These are phyloP conservation scores for Trichoderma sp. DNA, from an alignment of 2,329 filamentous ascomycete species.

Conservation along the genomic window DNA sequence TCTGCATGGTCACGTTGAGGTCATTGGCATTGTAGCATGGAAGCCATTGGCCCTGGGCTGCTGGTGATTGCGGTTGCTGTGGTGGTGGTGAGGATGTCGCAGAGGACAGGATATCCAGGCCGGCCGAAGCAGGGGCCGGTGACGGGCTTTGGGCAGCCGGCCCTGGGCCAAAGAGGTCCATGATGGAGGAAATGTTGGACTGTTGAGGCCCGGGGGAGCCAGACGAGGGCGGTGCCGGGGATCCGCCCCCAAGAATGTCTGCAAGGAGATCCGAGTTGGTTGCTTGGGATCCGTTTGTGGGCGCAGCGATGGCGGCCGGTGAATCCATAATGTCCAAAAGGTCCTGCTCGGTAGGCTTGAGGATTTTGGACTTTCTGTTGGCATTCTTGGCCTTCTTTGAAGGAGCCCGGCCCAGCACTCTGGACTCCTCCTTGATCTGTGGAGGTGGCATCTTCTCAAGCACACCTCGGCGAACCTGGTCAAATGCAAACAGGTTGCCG, in stretches of 20 bases:
- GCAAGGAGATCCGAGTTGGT: constrained; percentile 85
- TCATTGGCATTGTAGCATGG: constrained; percentile 85
- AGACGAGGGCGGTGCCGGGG: constrained; percentile 35
- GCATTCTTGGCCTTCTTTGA: constrained; percentile 63
- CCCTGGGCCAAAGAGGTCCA: constrained; percentile 74
- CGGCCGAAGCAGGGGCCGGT: constrained; percentile 37
- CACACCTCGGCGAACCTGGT: constrained; percentile 83
- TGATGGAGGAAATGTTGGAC: constrained; percentile 68
- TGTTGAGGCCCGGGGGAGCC: constrained; percentile 47
- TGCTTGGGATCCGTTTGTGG: constrained; percentile 49
- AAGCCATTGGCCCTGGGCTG: constrained; percentile 52
- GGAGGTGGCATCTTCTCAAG: constrained; percentile 97
- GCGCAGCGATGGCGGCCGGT: constrained; percentile 55
- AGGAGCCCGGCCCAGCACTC: constrained; percentile 79
- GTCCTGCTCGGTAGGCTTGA: constrained; percentile 87
- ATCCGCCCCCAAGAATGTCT: constrained; percentile 78
- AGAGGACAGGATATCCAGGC: constrained; percentile 48
- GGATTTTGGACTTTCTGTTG: constrained; percentile 71
- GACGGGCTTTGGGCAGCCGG: constrained; percentile 34
- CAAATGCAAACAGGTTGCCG: constrained; percentile 86
- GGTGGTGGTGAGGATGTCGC: constrained; percentile 50
- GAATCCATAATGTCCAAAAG: constrained; percentile 88
- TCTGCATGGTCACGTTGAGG: constrained; percentile 73
- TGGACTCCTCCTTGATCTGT: constrained; percentile 92
- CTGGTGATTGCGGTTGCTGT: constrained; percentile 34